Base-by-base conservation (phyloP, 2,329 filamentous ascomycete species). In the Beauveria brongniartii region DNA sequence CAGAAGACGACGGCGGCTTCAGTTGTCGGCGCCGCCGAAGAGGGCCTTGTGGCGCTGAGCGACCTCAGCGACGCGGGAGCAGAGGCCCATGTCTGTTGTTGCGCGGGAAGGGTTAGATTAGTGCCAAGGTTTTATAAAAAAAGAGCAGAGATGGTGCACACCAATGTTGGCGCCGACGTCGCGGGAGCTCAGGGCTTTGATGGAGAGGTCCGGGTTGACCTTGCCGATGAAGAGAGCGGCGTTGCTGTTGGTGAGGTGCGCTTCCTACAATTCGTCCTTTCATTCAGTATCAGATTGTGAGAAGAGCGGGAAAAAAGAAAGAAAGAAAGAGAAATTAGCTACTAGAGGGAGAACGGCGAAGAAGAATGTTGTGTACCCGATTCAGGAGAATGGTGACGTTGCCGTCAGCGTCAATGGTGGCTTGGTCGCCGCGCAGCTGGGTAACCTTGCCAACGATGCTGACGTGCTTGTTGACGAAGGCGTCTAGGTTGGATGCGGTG, bases 381-480 rank as follows among this genome's bases (percentile, higher is more conserved):
- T 90, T 92, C 65, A 97, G 73, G 20, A 88, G 77, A 2, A 91
- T 80, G 0, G 86, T 90, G 28, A 97, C 83, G 24, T 85, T 82
- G 0, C 93, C 93, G 28, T 86, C 88, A 6, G 91, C 88, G 61
- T 96, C 91, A 34, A 97, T 82, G 6, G 86, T 85, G 0, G 92
- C 93, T 55, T 84, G 82, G 57, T 94, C 90, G 66, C 92, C 92
- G 56, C 87, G 87, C 26, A 97, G 80, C 69, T 94, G 87, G 4
- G 84, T 83, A 52, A 97, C 92, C 69, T 89, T 92, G 69, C 94
- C 94, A 5, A 96, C 81, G 60, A 97, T 80, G 68, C 92, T 92
- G 64, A 97, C 90, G 64, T 89, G 90, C 65, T 84, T 82, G 66
- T 81, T 80, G 66, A 86, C 80, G 77, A 92, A 96, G 69, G 81